Evolutionary conservation across 768 basidiomycete species (phyloP), one percentile per base, ranked within the genome.

Genomic region (Rhodotorula toruloides): DNA sequence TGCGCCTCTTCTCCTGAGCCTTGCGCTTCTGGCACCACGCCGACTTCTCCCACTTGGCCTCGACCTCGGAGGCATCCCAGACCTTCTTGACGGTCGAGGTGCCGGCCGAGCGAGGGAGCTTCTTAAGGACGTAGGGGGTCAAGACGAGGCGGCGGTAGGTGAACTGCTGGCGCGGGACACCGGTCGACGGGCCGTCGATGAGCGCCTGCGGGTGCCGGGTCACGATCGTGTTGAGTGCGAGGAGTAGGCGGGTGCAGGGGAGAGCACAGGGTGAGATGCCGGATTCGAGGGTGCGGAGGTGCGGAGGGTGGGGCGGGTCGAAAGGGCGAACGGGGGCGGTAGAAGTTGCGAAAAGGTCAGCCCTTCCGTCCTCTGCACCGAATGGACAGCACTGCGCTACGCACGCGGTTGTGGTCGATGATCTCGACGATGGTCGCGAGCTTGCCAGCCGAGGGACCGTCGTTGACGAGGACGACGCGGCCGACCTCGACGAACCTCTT

Each of bases 401-500:
- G 68, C 77, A 96, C 94, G 78, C 93, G 86, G 83, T 92, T 94
- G 84, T 98, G 94, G 85, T 98, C 96, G 72, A 98, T 93, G 79
- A 98, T 93, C 80, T 98, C 92, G 56, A 86, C 87, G 78, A 99
- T 93, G 71, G 91, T 88, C 61, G 96, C 96, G 75, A 96, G 90
- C 79, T 87, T 88, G 73, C 92, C 92, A 50, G 85, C 82, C 65
- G 81, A 84, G 63, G 90, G 90, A 61, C 94, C 94, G 64, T 86
- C 79, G 79, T 88, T 89, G 81, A 98, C 84, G 81, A 98, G 91
- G 78, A 97, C 91, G 69, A 97, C 91, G 77, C 94, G 90, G 77
- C 94, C 94, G 78, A 97, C 91, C 85, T 99, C 89, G 77, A 97
- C 93, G 81, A 94, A 97, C 70, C 91, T 90, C 81, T 87, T 87